Percentiles rank a stretch among this genome's conserved stretches.
These are phyloP conservation scores for Clonostachys solani DNA, from an alignment of 2,329 filamentous ascomycete genomes.

Conservation along the genomic window DNA sequence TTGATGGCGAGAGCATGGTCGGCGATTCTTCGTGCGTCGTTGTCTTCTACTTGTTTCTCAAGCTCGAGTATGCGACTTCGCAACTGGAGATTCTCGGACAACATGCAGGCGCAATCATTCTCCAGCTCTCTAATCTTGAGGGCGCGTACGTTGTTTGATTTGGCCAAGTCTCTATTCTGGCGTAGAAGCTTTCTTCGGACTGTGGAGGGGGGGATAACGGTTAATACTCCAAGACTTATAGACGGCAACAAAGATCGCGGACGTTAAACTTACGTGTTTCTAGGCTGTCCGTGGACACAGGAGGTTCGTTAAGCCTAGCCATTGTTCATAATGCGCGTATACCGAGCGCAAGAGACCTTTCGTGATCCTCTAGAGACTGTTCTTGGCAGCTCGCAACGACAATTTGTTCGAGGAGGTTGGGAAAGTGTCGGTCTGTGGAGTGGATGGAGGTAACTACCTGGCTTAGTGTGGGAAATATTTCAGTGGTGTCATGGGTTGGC, in stretches of 20 bases:
- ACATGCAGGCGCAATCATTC: slow-evolving; percentile 67
- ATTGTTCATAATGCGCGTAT: slow-evolving; percentile 40
- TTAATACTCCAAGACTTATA: not conserved
- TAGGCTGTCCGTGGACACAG: slow-evolving; percentile 62
- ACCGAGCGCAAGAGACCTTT: too few species aligned
- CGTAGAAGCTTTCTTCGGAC: slow-evolving; percentile 76
- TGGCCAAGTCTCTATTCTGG: slow-evolving; percentile 80
- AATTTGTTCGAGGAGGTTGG: slow-evolving; percentile 9
- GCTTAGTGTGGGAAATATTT: slow-evolving; percentile 8
- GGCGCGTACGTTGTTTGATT: slow-evolving; percentile 73
- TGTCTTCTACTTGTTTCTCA: slow-evolving; percentile 62
- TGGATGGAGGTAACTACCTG: slow-evolving; percentile 1
- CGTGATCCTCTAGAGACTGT: too few species aligned
- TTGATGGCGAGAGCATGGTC: slow-evolving; percentile 68
- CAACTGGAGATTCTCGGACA: slow-evolving; percentile 76
- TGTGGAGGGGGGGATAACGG: slow-evolving; percentile 23
- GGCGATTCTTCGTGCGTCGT: slow-evolving; percentile 52
- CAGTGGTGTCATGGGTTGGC: slow-evolving; percentile 14
- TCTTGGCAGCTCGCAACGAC: too few species aligned
- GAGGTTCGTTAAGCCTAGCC: slow-evolving; percentile 77
- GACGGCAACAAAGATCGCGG: not conserved
- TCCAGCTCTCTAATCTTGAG: slow-evolving; percentile 74
- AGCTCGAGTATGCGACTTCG: slow-evolving; percentile 66
- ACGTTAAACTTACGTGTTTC: slow-evolving; percentile 59
- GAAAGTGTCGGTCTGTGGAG: slow-evolving; percentile 12